Conservation (phyloP, 2,329 filamentous ascomycete species). For the Malbranchea cinnamomea region DNA sequence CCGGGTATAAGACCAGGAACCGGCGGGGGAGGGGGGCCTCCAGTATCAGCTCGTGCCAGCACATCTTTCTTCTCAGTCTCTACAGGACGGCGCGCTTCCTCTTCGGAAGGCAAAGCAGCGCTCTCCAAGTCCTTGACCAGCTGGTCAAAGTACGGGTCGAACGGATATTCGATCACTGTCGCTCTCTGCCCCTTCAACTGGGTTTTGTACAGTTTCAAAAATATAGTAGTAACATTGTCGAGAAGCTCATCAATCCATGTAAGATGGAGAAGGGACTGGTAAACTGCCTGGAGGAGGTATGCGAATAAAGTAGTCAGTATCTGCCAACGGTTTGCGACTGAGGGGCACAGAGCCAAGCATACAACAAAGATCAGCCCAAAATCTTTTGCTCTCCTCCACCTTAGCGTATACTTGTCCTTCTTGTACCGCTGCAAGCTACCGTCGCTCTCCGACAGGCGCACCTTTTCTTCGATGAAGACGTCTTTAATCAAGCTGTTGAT, state of each 20-base stretch:
- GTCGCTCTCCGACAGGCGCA: conserved; percentile 42
- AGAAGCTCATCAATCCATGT: conserved; percentile 96
- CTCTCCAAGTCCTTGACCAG: conserved; percentile 61
- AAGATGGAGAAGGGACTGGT: conserved; percentile 85
- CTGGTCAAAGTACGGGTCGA: conserved; percentile 89
- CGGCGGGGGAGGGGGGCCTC: conserved; percentile 36
- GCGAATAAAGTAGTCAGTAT: background rate
- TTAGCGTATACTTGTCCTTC: conserved; percentile 85
- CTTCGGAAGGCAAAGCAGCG: conserved; percentile 22
- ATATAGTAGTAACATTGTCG: conserved; percentile 86
- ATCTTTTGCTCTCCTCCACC: conserved; percentile 88
- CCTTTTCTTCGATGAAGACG: conserved; percentile 93
- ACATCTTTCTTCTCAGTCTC: conserved; percentile 30
- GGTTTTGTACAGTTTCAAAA: conserved; percentile 77
- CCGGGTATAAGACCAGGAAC: conserved; percentile 38
- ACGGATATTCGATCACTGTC: conserved; percentile 65
- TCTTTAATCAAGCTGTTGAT: conserved; percentile 93
- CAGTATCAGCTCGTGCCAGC: conserved; percentile 34
- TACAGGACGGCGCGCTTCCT: conserved; percentile 29
- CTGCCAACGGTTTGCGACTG: background rate
- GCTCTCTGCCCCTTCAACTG: conserved; percentile 70
- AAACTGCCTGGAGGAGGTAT: conserved; percentile 56
- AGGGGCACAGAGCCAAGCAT: conserved; percentile 25
- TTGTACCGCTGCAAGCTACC: conserved; percentile 58
- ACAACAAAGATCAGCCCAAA: conserved; percentile 91